Evolutionary conservation across 768 basidiomycete species (phyloP).

Genomic region (Melanogaster broomeanus): DNA sequence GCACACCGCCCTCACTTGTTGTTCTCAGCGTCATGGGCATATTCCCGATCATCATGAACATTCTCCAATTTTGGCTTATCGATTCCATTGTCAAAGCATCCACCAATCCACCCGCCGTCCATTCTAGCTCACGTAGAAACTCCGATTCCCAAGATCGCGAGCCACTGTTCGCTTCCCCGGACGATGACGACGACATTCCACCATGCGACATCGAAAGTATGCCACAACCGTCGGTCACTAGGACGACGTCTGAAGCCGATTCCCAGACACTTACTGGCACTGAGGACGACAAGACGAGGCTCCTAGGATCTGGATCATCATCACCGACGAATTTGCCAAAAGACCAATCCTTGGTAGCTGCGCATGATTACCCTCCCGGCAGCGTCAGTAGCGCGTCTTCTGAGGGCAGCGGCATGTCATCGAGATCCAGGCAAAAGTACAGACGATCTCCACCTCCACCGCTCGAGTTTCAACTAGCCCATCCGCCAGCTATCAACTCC

Average conservation of each 20-base stretch:
- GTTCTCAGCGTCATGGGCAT: slow-evolving; percentile 78
- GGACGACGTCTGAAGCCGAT: slow-evolving; percentile 31
- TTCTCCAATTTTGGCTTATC: slow-evolving; percentile 93
- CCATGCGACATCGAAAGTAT: slow-evolving; percentile 50
- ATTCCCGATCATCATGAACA: slow-evolving; percentile 87
- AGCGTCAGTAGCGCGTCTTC: slow-evolving; percentile 40
- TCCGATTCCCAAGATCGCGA: slow-evolving; percentile 50
- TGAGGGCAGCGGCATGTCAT: slow-evolving; percentile 10
- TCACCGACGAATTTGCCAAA: slow-evolving; percentile 13
- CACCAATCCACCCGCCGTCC: slow-evolving; percentile 38
- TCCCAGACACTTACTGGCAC: slow-evolving; percentile 17
- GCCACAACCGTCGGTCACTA: slow-evolving; percentile 36
- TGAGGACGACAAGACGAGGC: slow-evolving; percentile 17
- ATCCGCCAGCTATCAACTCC: slow-evolving; percentile 39
- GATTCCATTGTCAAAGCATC: slow-evolving; percentile 90
- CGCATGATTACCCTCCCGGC: slow-evolving; percentile 59
- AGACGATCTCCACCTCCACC: slow-evolving; percentile 41
- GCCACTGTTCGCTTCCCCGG: slow-evolving; percentile 63
- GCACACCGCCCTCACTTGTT: slow-evolving; percentile 6
- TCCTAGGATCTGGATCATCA: slow-evolving; percentile 12
- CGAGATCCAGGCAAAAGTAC: slow-evolving; percentile 28
- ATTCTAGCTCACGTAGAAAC: slow-evolving; percentile 38
- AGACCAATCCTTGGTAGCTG: slow-evolving; percentile 2
- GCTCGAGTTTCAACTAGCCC: slow-evolving; percentile 34
- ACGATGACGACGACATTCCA: slow-evolving; percentile 47